phyloP scores from a whole-genome alignment of 495 filamentous ascomycete species.

The Halenospora varia region DNA sequence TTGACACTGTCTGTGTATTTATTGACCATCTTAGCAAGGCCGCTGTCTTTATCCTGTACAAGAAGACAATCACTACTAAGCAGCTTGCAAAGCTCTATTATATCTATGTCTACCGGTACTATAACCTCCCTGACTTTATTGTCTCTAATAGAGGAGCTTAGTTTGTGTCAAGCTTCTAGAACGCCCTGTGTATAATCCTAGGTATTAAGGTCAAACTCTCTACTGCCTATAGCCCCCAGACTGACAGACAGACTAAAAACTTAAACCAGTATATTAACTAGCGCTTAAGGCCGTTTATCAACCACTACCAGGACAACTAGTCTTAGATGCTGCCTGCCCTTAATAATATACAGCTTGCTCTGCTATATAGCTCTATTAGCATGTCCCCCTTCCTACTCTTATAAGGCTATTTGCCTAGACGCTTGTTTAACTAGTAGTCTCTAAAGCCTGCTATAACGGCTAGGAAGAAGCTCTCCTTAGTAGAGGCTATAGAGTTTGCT shows the following conservation, averaged over 20 bases:
- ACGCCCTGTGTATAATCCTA: background rate
- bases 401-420: background rate
- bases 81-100: background rate
- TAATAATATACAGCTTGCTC: background rate
- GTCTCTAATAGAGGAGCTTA: background rate
- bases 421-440: background rate
- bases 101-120: background rate
- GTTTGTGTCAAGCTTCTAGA: background rate
- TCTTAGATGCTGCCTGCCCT: background rate
- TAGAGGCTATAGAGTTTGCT: no score
- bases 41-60: background rate
- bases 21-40: background rate
- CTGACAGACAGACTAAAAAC: background rate
- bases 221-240: background rate
- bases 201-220: background rate
- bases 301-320: background rate
- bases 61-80: background rate
- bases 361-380: background rate
- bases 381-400: background rate
- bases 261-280: background rate
- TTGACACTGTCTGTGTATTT: background rate
- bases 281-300: background rate
- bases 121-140: background rate
- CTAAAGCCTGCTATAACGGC: background rate
- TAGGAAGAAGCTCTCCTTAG: background rate